Base-by-base conservation (phyloP, 768 basidiomycete species). In the Mycena olivaceomarginata region DNA sequence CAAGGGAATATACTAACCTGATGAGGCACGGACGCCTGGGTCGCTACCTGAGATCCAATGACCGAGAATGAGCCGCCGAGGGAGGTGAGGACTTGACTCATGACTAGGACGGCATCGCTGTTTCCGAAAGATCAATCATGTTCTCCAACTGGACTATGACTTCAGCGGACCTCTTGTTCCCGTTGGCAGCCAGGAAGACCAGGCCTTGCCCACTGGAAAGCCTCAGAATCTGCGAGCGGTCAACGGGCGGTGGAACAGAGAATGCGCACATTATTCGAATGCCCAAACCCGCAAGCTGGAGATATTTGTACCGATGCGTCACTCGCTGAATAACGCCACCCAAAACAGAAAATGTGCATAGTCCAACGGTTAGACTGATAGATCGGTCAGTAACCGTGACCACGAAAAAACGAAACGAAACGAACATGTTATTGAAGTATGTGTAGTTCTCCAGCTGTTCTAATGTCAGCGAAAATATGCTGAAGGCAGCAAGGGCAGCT, bases 21-120 rank as follows among this genome's bases (percentile, higher is more conserved):
- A 82, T 91, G 91, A 12, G 89, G 83, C n/a, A 91, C 91, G 56
- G 87, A 84, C 10, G 89, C 89, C 80, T 91, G 90, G 15, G 88
- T 85, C 13, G 86, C 88, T 56, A 89, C 88, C 67, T 86, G 86
- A 67, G 86, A 85, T n/a, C 85, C 81, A 72, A 87, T 85, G 16
- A 87, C 86, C 48, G 89, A 89, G 83, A 91, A 85, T 64, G 90
- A 90, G 39, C 91, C 92, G 22, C 91, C 92, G 15, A 88, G 76
- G 57, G 89, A 90, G 79, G 90, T 89, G 48, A 92, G 83, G 69
- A 91, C 80, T 81, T 91, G 91, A 16, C 86, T 87, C 78, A 86
- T 82, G 68, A 92, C 89, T 68, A 92, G 84, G 70, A 86, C 83
- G 43, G 80, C 83, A 65, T 79, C 77, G 48, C 68, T 74, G 22